Conservation (phyloP, 768 basidiomycete genomes). For the Nevesoporus exiguus region DNA sequence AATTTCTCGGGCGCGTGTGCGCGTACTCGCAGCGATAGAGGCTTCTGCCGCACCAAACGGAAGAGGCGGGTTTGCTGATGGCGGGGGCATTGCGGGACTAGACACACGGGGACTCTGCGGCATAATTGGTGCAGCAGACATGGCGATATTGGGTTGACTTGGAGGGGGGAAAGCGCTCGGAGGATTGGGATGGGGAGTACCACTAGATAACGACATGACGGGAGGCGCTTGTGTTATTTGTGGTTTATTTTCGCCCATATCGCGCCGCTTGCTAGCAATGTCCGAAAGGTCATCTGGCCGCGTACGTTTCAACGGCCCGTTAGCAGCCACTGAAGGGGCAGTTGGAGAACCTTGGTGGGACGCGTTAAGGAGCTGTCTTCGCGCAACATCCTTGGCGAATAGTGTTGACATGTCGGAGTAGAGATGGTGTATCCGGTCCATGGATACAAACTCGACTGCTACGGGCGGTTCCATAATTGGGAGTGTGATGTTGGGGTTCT, state of each 20-base stretch:
- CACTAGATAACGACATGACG: slow-evolving; percentile 13
- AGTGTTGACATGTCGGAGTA: slow-evolving; percentile 58
- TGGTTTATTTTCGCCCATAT: slow-evolving; percentile 61
- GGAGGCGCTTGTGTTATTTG: slow-evolving; percentile 40
- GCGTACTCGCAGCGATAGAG: slow-evolving; percentile 31
- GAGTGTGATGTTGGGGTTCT: slow-evolving; percentile 39
- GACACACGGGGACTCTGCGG: slow-evolving; percentile 33
- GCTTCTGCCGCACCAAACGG: slow-evolving; percentile 33
- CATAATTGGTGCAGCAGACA: slow-evolving; percentile 14
- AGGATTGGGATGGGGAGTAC: slow-evolving; percentile 22
- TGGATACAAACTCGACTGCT: slow-evolving; percentile 48
- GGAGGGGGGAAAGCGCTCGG: slow-evolving; percentile 19
- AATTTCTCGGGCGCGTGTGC: slow-evolving; percentile 33
- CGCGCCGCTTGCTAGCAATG: slow-evolving; percentile 58
- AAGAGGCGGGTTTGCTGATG: slow-evolving; percentile 28
- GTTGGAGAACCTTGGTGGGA: slow-evolving; percentile 26
- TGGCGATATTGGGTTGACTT: slow-evolving; percentile 12
- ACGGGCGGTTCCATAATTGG: slow-evolving; percentile 58
- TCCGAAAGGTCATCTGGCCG: slow-evolving; percentile 51
- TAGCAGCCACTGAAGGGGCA: slow-evolving; percentile 15
- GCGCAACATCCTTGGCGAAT: slow-evolving; percentile 61
- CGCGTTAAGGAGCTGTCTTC: slow-evolving; percentile 36
- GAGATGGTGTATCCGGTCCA: slow-evolving; percentile 60
- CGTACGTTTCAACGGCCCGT: slow-evolving; percentile 55
- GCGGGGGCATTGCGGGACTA: slow-evolving; percentile 32